Conservation (phyloP, 345 rosid species). For the Punica granatum region DNA sequence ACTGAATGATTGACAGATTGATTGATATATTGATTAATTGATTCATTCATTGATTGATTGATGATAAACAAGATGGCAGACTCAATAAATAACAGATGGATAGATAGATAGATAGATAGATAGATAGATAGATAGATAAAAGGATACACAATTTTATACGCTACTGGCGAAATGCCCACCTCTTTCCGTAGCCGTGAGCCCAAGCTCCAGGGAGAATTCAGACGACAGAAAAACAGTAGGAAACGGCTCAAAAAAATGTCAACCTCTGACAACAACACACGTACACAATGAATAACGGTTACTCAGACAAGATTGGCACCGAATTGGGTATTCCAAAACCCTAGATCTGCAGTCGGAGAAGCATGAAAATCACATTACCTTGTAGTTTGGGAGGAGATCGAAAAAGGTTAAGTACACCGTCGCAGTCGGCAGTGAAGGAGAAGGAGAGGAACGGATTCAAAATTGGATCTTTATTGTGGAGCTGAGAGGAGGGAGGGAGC, state of each 20-base stretch:
- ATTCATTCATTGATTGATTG: background rate
- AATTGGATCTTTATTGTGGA: background rate
- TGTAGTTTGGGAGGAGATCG: background rate
- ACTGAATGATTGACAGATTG: too few species aligned
- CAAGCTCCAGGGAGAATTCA: too few species aligned
- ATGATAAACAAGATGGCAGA: background rate
- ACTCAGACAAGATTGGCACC: background rate
- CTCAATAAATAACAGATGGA: background rate
- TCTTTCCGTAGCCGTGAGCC: background rate
- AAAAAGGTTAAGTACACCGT: background rate
- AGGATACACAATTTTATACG: too few species aligned
- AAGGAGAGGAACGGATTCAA: background rate
- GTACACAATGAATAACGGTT: background rate
- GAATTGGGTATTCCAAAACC: conserved; percentile 19
- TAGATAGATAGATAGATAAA: background rate
- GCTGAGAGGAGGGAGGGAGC: background rate
- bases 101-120: background rate
- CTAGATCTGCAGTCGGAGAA: conserved; percentile 38
- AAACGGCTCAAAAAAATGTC: too few species aligned
- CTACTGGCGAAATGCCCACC: background rate
- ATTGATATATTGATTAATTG: too few species aligned
- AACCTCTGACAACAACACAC: too few species aligned
- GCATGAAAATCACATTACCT: background rate
- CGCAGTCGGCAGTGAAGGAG: background rate
- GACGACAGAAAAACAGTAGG: conserved; percentile 4